A percentile compares a stretch with the other conserved stretches of the same genome.
Conservation (phyloP, 768 basidiomycete genomes). For the Panellus pusillus region DNA sequence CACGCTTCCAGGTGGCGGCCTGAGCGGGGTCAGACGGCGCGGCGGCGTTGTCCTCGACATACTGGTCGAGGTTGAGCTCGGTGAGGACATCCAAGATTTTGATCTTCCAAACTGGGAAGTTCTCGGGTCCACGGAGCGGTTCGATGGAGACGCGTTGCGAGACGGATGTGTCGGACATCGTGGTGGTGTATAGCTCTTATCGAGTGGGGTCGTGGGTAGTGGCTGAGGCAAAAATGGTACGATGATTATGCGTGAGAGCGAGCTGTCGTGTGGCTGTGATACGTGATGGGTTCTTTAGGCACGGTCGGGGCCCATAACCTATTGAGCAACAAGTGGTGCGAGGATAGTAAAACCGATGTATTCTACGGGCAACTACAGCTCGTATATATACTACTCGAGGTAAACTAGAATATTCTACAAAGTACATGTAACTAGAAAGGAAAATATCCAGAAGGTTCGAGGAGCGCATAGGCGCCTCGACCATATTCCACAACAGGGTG, state of each 20-base stretch:
- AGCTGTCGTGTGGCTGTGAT: not conserved
- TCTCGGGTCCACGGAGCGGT: conserved; percentile 8
- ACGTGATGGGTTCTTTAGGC: not conserved
- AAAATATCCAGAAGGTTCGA: no score
- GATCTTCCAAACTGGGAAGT: conserved; percentile 15
- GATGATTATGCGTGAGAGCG: not conserved
- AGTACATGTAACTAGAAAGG: no score
- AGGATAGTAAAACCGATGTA: no score
- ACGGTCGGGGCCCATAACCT: conserved; percentile 11
- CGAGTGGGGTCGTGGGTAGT: not conserved
- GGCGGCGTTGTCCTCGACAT: not conserved
- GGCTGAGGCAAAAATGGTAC: not conserved
- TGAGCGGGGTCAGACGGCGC: not conserved
- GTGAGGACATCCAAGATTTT: conserved; percentile 18
- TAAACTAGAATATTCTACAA: no score
- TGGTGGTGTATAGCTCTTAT: not conserved
- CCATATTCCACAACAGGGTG: no score
- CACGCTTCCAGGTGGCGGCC: conserved; percentile 1
- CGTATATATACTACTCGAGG: no score
- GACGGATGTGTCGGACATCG: not conserved
- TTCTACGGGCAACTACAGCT: no score
- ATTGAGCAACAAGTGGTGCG: not conserved
- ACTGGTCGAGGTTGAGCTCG: conserved; percentile 1
- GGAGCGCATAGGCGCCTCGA: no score
- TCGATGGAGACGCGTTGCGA: conserved; percentile 6